Conservation (phyloP, 306 rosid species). For the Acacia acuminata region DNA sequence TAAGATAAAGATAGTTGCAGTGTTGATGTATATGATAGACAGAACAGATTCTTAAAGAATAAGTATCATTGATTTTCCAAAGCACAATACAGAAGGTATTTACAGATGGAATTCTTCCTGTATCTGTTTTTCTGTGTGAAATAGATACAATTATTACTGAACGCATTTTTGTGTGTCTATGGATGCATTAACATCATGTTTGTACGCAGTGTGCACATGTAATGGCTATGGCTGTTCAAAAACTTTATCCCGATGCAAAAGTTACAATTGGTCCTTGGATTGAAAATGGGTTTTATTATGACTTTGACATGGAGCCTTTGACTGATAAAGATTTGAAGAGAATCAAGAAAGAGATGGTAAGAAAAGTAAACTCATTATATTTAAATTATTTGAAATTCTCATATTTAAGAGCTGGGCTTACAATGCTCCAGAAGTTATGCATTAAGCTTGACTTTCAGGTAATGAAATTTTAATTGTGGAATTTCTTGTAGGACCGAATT, state of each 20-base stretch:
- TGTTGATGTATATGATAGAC: background rate
- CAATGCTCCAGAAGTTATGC: slow-evolving; percentile 26
- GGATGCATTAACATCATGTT: slow-evolving; percentile 29
- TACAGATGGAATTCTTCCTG: background rate
- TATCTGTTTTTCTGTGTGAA: background rate
- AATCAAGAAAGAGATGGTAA: slow-evolving; percentile 95
- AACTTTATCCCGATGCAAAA: slow-evolving; percentile 87
- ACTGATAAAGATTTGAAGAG: slow-evolving; percentile 88
- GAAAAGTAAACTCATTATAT: slow-evolving; percentile 23
- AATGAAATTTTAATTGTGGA: slow-evolving; percentile 26
- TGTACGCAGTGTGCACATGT: slow-evolving; percentile 87
- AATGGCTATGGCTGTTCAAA: slow-evolving; percentile 99
- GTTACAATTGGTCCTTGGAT: slow-evolving; percentile 99
- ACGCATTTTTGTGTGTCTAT: slow-evolving; percentile 4
- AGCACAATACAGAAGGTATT: background rate
- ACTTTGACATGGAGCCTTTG: slow-evolving; percentile 84
- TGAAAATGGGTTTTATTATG: slow-evolving; percentile 92
- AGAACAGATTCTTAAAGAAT: background rate
- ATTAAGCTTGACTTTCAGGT: slow-evolving; percentile 27
- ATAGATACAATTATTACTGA: background rate
- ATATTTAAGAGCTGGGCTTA: slow-evolving; percentile 9
- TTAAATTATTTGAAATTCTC: slow-evolving; percentile 8
- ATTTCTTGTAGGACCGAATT: slow-evolving; percentile 73
- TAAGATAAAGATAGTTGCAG: background rate
- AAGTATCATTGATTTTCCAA: background rate